Conservation (phyloP, 2,329 filamentous ascomycete genomes). For the Verticillium longisporum region DNA sequence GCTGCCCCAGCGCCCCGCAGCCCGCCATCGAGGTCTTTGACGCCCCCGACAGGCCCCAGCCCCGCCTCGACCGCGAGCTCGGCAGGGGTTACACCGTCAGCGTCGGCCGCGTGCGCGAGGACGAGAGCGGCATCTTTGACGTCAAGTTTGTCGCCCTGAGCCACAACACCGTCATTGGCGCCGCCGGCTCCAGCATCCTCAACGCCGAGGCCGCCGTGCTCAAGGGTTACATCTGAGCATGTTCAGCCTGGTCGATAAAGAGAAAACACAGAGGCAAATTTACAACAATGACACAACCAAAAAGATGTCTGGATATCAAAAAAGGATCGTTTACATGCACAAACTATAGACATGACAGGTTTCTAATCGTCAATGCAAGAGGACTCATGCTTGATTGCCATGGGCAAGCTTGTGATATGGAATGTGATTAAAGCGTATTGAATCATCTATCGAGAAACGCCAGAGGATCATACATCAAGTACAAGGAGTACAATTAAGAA, state of each 20-base stretch:
- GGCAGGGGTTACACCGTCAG: slow-evolving; percentile 84
- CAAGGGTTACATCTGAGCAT: slow-evolving; percentile 67
- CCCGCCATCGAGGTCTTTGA: slow-evolving; percentile 84
- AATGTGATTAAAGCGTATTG: background rate
- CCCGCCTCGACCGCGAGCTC: slow-evolving; percentile 79
- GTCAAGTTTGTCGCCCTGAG: slow-evolving; percentile 91
- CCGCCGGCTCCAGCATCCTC: slow-evolving; percentile 90
- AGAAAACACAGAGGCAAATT: no score
- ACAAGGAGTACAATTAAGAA: background rate
- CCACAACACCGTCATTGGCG: slow-evolving; percentile 85
- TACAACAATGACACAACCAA: slow-evolving; percentile 2
- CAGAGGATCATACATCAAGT: background rate
- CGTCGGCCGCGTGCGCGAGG: slow-evolving; percentile 79
- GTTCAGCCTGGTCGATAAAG: no score
- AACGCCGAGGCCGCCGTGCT: slow-evolving; percentile 90
- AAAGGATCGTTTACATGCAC: background rate
- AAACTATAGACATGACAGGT: background rate
- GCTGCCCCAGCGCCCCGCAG: slow-evolving; percentile 78
- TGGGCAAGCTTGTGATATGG: background rate
- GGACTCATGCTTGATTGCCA: background rate
- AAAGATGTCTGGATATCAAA: background rate
- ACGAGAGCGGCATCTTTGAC: slow-evolving; percentile 85
- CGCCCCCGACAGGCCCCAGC: slow-evolving; percentile 84
- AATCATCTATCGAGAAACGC: background rate
- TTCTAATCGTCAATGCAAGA: background rate